These are phyloP conservation scores for Didymella keratinophila DNA, from an alignment of 2,329 filamentous ascomycete genomes.

Conservation along the genomic window DNA sequence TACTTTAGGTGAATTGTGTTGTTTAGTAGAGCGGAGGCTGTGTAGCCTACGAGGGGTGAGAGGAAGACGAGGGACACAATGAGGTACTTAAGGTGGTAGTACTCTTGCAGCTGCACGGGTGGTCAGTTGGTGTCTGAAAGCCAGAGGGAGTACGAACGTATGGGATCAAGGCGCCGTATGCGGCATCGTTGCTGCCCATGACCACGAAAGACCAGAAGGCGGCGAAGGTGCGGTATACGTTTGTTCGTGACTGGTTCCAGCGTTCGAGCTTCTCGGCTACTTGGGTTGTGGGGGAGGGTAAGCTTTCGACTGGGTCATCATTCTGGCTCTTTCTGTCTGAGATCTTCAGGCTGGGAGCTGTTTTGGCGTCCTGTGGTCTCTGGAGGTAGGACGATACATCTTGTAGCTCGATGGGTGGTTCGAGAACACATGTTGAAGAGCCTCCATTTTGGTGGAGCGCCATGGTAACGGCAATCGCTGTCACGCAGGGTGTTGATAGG, in stretches of 20 bases:
- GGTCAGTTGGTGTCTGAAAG: not conserved
- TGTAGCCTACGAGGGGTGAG: slow-evolving; percentile 71
- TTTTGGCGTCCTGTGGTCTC: slow-evolving; percentile 33
- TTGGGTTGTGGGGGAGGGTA: slow-evolving; percentile 57
- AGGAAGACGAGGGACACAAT: slow-evolving; percentile 73
- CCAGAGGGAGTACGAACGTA: slow-evolving; percentile 48
- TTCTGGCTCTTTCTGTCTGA: slow-evolving; percentile 26
- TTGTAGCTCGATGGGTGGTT: slow-evolving; percentile 42
- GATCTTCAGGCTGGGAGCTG: slow-evolving; percentile 25
- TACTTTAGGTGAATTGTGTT: slow-evolving; percentile 69
- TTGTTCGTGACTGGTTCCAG: slow-evolving; percentile 71
- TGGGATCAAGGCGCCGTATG: slow-evolving; percentile 64
- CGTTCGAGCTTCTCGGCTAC: slow-evolving; percentile 56
- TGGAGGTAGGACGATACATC: slow-evolving; percentile 37
- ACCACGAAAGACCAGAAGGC: slow-evolving; percentile 69
- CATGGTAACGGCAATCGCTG: slow-evolving; percentile 24
- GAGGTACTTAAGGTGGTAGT: slow-evolving; percentile 69
- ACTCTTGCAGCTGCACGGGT: slow-evolving; percentile 63
- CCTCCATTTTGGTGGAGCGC: slow-evolving; percentile 38
- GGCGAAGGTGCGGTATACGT: slow-evolving; percentile 65
- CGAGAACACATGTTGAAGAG: slow-evolving; percentile 47
- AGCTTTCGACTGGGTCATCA: slow-evolving; percentile 47
- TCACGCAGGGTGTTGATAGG: not conserved
- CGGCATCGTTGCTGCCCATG: slow-evolving; percentile 74
- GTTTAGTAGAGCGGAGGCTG: slow-evolving; percentile 68